Evolutionary conservation across 768 basidiomycete genomes (phyloP).

Genomic region (Sarcomyxa edulis): DNA sequence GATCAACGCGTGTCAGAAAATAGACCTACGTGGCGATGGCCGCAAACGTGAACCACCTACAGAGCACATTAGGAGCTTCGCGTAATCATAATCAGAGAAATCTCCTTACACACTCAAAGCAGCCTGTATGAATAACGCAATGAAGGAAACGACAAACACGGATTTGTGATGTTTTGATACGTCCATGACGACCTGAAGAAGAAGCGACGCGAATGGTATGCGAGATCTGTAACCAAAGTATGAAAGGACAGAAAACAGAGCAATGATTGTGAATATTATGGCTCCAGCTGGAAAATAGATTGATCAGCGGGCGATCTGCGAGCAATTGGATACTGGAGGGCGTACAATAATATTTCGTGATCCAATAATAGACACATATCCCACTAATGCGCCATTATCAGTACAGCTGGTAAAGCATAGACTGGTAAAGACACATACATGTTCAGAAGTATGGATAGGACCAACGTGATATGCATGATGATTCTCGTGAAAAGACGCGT

Average conservation of each 20-base stretch:
- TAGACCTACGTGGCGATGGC: constrained; percentile 58
- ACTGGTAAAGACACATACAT: constrained; percentile 38
- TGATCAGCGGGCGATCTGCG: not conserved
- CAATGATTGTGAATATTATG: constrained; percentile 80
- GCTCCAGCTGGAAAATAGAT: constrained; percentile 53
- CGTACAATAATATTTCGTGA: constrained; percentile 65
- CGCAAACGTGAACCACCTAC: constrained; percentile 75
- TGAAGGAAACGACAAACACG: constrained; percentile 74
- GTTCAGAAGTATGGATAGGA: constrained; percentile 57
- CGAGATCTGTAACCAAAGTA: constrained; percentile 70
- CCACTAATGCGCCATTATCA: constrained; percentile 36
- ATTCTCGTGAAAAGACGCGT: constrained; percentile 65
- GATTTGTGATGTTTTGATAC: constrained; percentile 77
- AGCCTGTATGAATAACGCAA: constrained; percentile 67
- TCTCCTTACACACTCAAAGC: constrained; percentile 57
- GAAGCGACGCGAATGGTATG: constrained; percentile 73
- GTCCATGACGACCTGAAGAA: constrained; percentile 82
- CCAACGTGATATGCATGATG: constrained; percentile 74
- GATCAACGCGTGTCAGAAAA: not conserved
- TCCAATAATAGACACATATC: constrained; percentile 73
- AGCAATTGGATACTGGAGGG: constrained; percentile 1
- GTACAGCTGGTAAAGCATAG: constrained; percentile 1
- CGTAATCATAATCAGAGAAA: not conserved
- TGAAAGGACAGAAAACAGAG: constrained; percentile 65
- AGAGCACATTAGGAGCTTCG: constrained; percentile 7